Evolutionary conservation across 169 alveolate species (phyloP), one percentile per base, ranked within the genome.

Genomic region (Sarcocystis neurona): DNA sequence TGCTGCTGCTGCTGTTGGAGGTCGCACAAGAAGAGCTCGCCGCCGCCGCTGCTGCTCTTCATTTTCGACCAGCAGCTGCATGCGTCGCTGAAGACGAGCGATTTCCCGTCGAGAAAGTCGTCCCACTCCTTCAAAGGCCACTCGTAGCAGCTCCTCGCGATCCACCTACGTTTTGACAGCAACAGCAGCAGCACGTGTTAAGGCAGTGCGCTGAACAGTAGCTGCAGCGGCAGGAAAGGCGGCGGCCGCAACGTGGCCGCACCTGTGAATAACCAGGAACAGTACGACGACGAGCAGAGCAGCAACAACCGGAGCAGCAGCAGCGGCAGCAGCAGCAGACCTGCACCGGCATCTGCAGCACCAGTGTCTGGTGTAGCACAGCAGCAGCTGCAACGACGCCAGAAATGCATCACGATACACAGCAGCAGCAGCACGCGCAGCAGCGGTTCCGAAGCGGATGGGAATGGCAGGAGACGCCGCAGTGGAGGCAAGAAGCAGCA

Each of bases 131-230:
- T 63, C n/a, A 72, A 84, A 84, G 46, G 82, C 72, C 32, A 66
- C 66, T 0, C 48, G 78, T 70, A 84, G 39, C 89, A 84, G 50
- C 53, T 84, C 89, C 84, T 84, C 68, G 79, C 72, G 89, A 43
- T 41, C 72, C n/a, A 84, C 89, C 89, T 84, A 50, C 75, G 56
- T 20, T 12, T 10, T 10, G 63, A 20, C 30, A 10, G 20, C 10
- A 53, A 53, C 63, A 53, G 10, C 30, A 10, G 30, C 63, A 20
- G 63, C 63, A 53, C 63, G 20, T 12, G 20, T 10, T 20, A 53
- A 20, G 63, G n/a, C n/a, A n/a, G n/a, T n/a, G n/a, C 63, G 63
- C 10, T 53, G 20, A 53, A 53, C 63, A 53, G 20, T 53, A 20
- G 30, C 20, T 10, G 63, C 30, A 53, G 20, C 10, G 10, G 63